These are phyloP conservation scores for Fimicolochytrium jonesii DNA, from an alignment of 192 early-diverging fungal species.

Conservation along the genomic window DNA sequence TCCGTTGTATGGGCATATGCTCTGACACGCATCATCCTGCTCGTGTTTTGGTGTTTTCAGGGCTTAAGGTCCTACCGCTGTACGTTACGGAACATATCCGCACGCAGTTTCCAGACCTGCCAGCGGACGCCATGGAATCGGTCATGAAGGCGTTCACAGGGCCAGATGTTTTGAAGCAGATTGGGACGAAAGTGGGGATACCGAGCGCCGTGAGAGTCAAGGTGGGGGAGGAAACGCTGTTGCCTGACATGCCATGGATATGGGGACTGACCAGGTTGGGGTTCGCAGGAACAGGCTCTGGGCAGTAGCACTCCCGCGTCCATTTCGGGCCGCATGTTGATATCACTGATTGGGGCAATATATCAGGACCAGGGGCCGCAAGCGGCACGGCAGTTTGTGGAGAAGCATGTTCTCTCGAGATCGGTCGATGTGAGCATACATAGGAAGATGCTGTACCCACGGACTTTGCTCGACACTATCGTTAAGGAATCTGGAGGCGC, in stretches of 20 bases:
- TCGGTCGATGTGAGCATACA: slow-evolving; percentile 2
- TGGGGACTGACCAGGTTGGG: no score
- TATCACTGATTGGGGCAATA: not conserved
- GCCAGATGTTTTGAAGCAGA: not conserved
- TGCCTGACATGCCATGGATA: no score
- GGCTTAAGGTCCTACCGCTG: not conserved
- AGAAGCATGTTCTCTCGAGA: not conserved
- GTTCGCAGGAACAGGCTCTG: no score
- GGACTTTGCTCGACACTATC: not conserved
- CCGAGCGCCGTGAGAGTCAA: not conserved
- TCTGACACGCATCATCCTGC: no score
- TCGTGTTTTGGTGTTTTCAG: no score
- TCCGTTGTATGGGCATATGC: no score
- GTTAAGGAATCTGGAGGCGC: not conserved
- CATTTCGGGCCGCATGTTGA: no score
- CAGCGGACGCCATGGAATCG: not conserved
- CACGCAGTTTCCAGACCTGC: not conserved
- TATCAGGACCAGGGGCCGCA: slow-evolving; percentile 4
- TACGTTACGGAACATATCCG: slow-evolving; percentile 1
- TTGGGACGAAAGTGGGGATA: not conserved
- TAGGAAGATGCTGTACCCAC: not conserved
- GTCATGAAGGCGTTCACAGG: slow-evolving; percentile 3
- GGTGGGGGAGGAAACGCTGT: not conserved
- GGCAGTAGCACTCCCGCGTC: no score
- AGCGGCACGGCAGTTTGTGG: not conserved